Percentiles rank a stretch among this genome's conserved stretches.
phyloP scores from a whole-genome alignment of 306 rosid species.

The Prosopis cineraria region DNA sequence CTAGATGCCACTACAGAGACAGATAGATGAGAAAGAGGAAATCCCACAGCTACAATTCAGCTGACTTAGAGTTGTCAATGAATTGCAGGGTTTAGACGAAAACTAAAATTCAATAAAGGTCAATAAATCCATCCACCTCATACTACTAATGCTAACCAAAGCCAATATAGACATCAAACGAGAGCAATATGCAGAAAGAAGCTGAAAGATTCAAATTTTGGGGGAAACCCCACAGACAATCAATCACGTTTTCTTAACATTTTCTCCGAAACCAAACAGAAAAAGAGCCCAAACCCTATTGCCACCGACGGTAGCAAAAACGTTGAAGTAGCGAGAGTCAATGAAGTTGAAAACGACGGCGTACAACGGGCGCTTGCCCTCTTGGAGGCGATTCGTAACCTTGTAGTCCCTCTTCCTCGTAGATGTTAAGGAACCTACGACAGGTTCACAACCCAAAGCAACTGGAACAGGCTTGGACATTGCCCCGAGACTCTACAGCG shows the following conservation, averaged over 20 bases:
- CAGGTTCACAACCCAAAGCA: conserved; percentile 77
- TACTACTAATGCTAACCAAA: background rate
- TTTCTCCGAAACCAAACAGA: background rate
- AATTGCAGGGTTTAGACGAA: background rate
- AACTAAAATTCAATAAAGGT: background rate
- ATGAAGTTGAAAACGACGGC: conserved; percentile 90
- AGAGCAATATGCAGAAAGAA: background rate
- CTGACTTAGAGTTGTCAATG: background rate
- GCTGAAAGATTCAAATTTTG: background rate
- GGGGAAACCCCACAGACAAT: background rate
- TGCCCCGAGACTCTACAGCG: background rate
- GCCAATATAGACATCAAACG: background rate
- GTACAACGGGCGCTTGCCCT: conserved; percentile 87
- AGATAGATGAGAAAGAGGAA: background rate
- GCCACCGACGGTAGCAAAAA: conserved; percentile 95
- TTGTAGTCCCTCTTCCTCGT: conserved; percentile 71
- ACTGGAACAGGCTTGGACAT: conserved; percentile 56
- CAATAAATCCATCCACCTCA: background rate
- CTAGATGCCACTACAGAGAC: background rate
- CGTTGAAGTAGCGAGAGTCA: conserved; percentile 78
- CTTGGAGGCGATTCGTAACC: conserved; percentile 91
- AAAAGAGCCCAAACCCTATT: conserved; percentile 57
- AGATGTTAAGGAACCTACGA: conserved; percentile 58
- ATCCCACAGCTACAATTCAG: background rate
- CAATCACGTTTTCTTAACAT: background rate